A percentile compares a stretch with the other conserved stretches of the same genome.
phyloP scores from a whole-genome alignment of 805 yeast species.

The Metschnikowia arizonensis region DNA sequence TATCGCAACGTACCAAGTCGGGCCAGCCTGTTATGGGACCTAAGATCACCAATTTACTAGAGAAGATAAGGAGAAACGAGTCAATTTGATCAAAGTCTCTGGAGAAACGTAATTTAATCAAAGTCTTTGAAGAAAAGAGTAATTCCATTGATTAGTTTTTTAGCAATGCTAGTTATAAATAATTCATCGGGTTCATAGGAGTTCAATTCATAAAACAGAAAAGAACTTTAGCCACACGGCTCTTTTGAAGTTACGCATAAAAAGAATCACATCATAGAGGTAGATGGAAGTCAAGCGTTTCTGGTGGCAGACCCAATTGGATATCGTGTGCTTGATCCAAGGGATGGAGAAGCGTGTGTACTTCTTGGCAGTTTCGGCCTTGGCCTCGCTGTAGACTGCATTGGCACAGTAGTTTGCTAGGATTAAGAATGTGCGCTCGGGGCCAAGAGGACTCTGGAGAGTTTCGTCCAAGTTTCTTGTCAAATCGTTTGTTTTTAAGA shows the following conservation, averaged over 20 bases:
- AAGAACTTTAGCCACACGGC: not conserved
- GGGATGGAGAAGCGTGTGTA: constrained; percentile 20
- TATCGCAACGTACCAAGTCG: constrained; percentile 50
- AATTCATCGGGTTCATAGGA: not conserved
- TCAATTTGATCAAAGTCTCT: not conserved
- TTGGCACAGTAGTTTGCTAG: constrained; percentile 87
- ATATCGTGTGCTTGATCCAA: constrained; percentile 16
- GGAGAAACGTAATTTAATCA: too few relatives aligned
- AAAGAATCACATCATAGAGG: constrained; percentile 32
- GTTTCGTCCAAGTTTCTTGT: constrained; percentile 85
- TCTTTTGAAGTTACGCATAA: constrained; percentile 13
- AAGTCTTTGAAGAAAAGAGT: too few relatives aligned
- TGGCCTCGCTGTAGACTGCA: constrained; percentile 67
- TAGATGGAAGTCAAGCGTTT: constrained; percentile 29
- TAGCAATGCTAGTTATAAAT: not conserved
- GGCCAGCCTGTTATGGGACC: constrained; percentile 96
- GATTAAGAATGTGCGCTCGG: constrained; percentile 80
- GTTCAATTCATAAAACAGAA: not conserved
- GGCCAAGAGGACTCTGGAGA: constrained; percentile 77
- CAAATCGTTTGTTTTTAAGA: constrained; percentile 89
- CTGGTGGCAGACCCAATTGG: constrained; percentile 35
- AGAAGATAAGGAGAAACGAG: constrained; percentile 59
- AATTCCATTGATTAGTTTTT: too few relatives aligned
- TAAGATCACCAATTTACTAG: constrained; percentile 70
- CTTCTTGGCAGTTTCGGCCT: constrained; percentile 32